Conservation (phyloP, 176 grass and related monocot species). For the Avena eriantha region DNA sequence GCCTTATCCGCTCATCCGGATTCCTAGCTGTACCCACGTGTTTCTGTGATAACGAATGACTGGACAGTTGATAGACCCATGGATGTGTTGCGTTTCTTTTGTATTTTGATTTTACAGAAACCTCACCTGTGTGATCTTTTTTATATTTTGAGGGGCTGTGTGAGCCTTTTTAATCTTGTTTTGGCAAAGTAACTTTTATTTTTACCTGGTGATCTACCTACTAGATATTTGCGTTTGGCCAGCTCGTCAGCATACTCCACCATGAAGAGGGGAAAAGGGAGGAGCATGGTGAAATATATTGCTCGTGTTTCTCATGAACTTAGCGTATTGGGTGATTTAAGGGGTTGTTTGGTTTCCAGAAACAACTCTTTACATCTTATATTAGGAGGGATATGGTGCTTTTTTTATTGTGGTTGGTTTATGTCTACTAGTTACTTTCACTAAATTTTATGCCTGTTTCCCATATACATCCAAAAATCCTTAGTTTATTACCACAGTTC, state of each 20-base stretch:
- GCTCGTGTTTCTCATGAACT: too few species aligned
- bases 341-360: background rate
- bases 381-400: background rate
- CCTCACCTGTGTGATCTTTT: too few species aligned
- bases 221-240: background rate
- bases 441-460: background rate
- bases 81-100: background rate
- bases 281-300: background rate
- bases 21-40: background rate
- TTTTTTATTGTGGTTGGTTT: background rate
- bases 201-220: background rate
- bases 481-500: background rate
- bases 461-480: background rate
- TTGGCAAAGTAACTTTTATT: background rate
- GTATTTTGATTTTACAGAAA: background rate
- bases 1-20: conserved; percentile 23
- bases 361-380: background rate
- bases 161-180: background rate
- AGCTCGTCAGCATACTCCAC: background rate
- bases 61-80: background rate
- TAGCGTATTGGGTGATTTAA: background rate
- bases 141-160: too few species aligned
- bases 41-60: conserved; percentile 9
- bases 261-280: background rate
- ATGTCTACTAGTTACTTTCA: background rate